Conservation (phyloP, 2,329 filamentous ascomycete genomes). For the Neonectria ditissima region DNA sequence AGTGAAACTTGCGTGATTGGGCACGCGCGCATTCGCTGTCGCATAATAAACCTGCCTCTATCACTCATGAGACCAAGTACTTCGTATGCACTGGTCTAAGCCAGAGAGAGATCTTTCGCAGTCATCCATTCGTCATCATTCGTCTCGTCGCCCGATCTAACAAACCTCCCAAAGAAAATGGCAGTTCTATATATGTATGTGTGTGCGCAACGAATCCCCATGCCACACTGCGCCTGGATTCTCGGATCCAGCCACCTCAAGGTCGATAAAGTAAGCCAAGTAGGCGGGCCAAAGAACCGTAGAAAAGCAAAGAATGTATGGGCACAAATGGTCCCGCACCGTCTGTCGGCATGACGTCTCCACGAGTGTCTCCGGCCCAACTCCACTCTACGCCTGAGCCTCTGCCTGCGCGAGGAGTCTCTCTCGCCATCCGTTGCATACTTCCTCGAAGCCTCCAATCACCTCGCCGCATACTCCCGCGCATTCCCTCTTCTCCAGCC, state of each 20-base stretch:
- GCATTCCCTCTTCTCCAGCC: conserved; percentile 81
- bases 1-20: conserved; percentile 1
- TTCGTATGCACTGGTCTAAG: not conserved
- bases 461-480: conserved; percentile 88
- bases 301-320: conserved; percentile 19
- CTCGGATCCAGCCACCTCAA: conserved; percentile 31
- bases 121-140: conserved; percentile 37
- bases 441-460: conserved; percentile 90
- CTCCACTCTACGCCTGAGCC: conserved; percentile 51
- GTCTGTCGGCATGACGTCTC: conserved; percentile 20
- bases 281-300: conserved; percentile 21
- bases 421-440: conserved; percentile 86
- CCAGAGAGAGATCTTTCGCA: not conserved
- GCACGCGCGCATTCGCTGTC: not conserved
- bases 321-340: conserved; percentile 28
- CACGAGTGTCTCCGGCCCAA: conserved; percentile 3
- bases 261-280: conserved; percentile 22
- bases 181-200: conserved; percentile 38
- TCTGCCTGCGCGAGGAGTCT: conserved; percentile 76
- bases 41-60: not conserved
- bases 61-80: not conserved
- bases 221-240: conserved; percentile 34
- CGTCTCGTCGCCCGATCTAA: conserved; percentile 38
- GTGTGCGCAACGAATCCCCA: conserved; percentile 25
- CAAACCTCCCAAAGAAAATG: conserved; percentile 36